Evolutionary conservation across 2,329 filamentous ascomycete genomes (phyloP), one percentile per base, ranked within the genome.

Genomic region (Alternaria sp.): DNA sequence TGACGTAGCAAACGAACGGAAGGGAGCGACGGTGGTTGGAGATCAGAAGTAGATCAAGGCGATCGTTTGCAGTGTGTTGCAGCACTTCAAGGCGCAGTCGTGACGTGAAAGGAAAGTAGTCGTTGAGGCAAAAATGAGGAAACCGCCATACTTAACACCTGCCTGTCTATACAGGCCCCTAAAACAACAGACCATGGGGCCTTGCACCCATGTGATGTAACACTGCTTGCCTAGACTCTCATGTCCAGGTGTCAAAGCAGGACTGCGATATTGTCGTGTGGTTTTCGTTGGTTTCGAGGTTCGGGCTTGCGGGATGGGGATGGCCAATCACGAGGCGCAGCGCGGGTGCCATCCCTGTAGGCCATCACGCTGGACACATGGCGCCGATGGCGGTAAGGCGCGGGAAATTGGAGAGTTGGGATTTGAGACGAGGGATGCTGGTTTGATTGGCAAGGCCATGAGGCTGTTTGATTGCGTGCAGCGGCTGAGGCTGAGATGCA

Each of bases 71-170:
- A 61, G 44, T 17, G 15, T n/a, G 25, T 32, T 50, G 67, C 63
- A 65, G 69, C 68, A 67, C 65, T 36, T 71, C 66, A 71, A 71
- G 63, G 67, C 66, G 69, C 67, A 57, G 59, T 58, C 44, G 46
- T 32, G 55, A 40, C 36, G n/a, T 40, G 36, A 40, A 62, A 57
- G 45, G 25, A 28, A 55, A 57, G 44, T 36, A 45, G 52, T 50
- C 46, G 46, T 26, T 54, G 54, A 50, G 26, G 26, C 25, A 13
- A 44, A 43, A 26, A 54, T 40, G 23, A 49, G 53, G 59, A 67
- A 46, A 44, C 25, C 13, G 52, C 47, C 57, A 66, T 67, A 65
- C 57, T 63, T 62, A 64, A 59, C 46, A 47, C 28, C 36, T 45
- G 28, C 46, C 30, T 55, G 36, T 51, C 52, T 52, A 52, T 51